Conservation (phyloP, 2,329 filamentous ascomycete species). For the Colletotrichum tamarilloi region DNA sequence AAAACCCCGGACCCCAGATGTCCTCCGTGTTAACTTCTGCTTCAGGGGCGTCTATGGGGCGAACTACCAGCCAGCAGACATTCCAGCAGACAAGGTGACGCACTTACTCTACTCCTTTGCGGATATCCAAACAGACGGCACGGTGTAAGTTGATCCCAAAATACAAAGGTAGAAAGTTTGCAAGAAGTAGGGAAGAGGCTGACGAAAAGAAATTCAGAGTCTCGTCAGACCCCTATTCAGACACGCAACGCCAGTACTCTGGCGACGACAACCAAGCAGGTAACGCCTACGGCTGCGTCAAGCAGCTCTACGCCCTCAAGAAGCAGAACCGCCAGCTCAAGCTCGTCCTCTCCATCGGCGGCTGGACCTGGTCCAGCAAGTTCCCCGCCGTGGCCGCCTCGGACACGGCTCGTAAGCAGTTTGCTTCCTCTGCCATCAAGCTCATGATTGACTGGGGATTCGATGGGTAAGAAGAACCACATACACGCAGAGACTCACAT, state of each 20-base stretch:
- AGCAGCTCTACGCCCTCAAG: conserved; percentile 82
- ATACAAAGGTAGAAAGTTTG: conserved; percentile 7
- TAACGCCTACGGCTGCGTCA: conserved; percentile 82
- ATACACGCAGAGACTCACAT: background rate
- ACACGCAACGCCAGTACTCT: conserved; percentile 75
- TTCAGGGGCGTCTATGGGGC: conserved; percentile 53
- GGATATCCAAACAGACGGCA: conserved; percentile 57
- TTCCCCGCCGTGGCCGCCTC: conserved; percentile 74
- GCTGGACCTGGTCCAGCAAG: conserved; percentile 80
- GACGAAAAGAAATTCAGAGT: conserved; percentile 41
- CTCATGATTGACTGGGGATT: conserved; percentile 76
- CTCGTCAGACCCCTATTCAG: conserved; percentile 72
- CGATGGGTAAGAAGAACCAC: conserved; percentile 47
- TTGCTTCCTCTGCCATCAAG: conserved; percentile 75
- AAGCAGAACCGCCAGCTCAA: conserved; percentile 82
- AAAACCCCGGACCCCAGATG: background rate
- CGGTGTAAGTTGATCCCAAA: conserved; percentile 51
- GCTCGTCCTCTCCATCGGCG: conserved; percentile 83
- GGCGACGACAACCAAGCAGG: conserved; percentile 69
- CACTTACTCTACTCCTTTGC: conserved; percentile 76
- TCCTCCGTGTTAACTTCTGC: background rate
- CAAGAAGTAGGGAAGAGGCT: conserved; percentile 23
- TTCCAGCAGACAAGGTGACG: conserved; percentile 76
- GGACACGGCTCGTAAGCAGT: conserved; percentile 68
- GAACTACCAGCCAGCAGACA: conserved; percentile 72